phyloP scores from a whole-genome alignment of 495 filamentous ascomycete genomes.

The Filosporella fistucella region DNA sequence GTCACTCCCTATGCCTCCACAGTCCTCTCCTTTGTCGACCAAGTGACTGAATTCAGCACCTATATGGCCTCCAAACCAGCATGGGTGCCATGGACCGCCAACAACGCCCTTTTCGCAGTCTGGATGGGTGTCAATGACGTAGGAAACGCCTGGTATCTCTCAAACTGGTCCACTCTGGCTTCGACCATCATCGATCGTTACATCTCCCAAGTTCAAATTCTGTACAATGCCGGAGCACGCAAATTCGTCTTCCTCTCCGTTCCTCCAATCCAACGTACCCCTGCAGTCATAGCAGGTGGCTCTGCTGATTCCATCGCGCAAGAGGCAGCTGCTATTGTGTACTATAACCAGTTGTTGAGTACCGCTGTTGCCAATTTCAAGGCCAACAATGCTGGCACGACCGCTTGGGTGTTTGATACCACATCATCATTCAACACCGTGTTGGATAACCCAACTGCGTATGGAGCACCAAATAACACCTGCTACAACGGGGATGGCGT shows the following conservation, averaged over 20 bases:
- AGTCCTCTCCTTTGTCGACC: constrained; percentile 54
- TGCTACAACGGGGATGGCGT: constrained; percentile 40
- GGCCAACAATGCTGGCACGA: background rate
- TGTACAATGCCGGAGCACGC: constrained; percentile 36
- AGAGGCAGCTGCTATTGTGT: background rate
- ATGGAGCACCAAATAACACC: constrained; percentile 36
- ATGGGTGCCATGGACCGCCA: constrained; percentile 52
- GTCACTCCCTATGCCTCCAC: constrained; percentile 43
- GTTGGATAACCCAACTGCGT: constrained; percentile 35
- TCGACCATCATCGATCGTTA: constrained; percentile 32
- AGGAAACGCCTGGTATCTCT: constrained; percentile 52
- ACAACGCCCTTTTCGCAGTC: constrained; percentile 57
- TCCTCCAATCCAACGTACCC: constrained; percentile 41
- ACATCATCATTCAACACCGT: constrained; percentile 31
- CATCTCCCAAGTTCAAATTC: constrained; percentile 24
- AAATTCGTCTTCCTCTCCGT: constrained; percentile 45
- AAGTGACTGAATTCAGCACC: constrained; percentile 39
- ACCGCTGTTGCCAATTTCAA: background rate
- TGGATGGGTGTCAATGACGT: constrained; percentile 83
- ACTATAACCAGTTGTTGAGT: constrained; percentile 10
- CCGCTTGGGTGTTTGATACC: constrained; percentile 28
- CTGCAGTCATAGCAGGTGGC: constrained; percentile 10
- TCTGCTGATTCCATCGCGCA: background rate
- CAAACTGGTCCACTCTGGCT: constrained; percentile 15
- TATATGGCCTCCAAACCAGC: constrained; percentile 19